These are phyloP conservation scores for Rhynchosporium agropyri DNA, from an alignment of 2,329 filamentous ascomycete genomes.

Conservation along the genomic window DNA sequence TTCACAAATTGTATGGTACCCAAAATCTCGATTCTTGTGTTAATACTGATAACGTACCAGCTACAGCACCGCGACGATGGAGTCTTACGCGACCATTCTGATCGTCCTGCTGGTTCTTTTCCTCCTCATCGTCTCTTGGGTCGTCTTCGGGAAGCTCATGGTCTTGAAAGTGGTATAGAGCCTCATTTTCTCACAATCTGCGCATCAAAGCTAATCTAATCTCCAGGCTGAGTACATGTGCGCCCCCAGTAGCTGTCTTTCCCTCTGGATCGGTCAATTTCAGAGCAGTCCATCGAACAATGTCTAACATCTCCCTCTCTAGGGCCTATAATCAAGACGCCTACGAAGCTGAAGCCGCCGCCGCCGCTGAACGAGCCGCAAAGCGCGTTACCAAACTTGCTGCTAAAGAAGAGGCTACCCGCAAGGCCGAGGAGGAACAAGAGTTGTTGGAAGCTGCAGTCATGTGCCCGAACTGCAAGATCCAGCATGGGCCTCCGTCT, in stretches of 20 bases:
- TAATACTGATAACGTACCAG: neutral
- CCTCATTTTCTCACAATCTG: neutral
- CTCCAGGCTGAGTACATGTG: conserved; percentile 17
- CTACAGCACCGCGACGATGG: conserved; percentile 9
- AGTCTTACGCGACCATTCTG: conserved; percentile 13
- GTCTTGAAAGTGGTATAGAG: conserved; percentile 13
- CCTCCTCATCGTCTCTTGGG: conserved; percentile 12
- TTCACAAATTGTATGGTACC: neutral
- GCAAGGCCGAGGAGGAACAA: conserved; percentile 10
- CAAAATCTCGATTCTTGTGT: neutral
- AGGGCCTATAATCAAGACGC: conserved; percentile 18
- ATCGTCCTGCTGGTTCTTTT: conserved; percentile 14
- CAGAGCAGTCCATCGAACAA: neutral
- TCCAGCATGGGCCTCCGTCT: conserved; percentile 9
- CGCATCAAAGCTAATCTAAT: neutral
- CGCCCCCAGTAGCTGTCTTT: conserved; percentile 10
- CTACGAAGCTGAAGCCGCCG: conserved; percentile 6
- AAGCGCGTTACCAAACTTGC: conserved; percentile 3
- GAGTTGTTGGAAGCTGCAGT: conserved; percentile 11
- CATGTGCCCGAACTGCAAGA: conserved; percentile 13
- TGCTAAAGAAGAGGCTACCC: conserved; percentile 6
- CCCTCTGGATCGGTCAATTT: neutral
- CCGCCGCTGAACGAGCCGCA: conserved; percentile 1
- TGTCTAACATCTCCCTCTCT: conserved; percentile 15
- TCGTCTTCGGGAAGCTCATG: conserved; percentile 17